phyloP scores from a whole-genome alignment of 2,329 filamentous ascomycete genomes.

The Alternaria sp. region DNA sequence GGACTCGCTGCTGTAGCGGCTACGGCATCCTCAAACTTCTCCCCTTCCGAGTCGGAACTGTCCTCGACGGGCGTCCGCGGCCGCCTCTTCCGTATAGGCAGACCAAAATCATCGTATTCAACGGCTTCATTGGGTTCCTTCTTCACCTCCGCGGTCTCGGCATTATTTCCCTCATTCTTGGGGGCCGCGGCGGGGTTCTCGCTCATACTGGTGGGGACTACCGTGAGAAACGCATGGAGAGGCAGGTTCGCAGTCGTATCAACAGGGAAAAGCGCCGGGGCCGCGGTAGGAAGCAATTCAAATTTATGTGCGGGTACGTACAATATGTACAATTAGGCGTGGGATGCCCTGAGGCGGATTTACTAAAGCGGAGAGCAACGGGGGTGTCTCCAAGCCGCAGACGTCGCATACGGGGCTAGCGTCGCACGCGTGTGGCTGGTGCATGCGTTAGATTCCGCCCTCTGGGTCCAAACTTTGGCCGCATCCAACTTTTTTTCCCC shows the following conservation, averaged over 20 bases:
- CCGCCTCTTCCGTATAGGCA: conserved; percentile 64
- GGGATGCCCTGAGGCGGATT: conserved; percentile 15
- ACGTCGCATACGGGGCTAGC: conserved; percentile 12
- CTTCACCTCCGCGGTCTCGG: conserved; percentile 17
- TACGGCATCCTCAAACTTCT: conserved; percentile 39
- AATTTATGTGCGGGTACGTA: conserved; percentile 12
- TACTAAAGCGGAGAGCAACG: conserved; percentile 23
- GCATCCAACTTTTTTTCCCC: conserved; percentile 15
- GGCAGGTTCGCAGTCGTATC: not conserved
- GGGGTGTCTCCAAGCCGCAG: conserved; percentile 21
- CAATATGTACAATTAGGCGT: conserved; percentile 17
- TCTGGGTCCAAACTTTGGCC: conserved; percentile 16
- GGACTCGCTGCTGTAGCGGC: conserved; percentile 27
- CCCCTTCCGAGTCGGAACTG: conserved; percentile 32
- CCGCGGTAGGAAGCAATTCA: not conserved
- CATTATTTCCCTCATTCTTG: conserved; percentile 29
- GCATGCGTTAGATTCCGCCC: conserved; percentile 15
- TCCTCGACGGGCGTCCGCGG: conserved; percentile 36
- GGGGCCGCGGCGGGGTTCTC: conserved; percentile 37
- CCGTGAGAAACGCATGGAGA: conserved; percentile 19
- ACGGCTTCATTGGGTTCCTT: conserved; percentile 22
- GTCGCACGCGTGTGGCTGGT: conserved; percentile 6
- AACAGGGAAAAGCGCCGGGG: not conserved
- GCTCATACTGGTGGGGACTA: conserved; percentile 33
- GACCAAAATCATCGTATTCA: conserved; percentile 74